Conservation (phyloP, 2,329 filamentous ascomycete genomes). For the Pseudogymnoascus sp. region DNA sequence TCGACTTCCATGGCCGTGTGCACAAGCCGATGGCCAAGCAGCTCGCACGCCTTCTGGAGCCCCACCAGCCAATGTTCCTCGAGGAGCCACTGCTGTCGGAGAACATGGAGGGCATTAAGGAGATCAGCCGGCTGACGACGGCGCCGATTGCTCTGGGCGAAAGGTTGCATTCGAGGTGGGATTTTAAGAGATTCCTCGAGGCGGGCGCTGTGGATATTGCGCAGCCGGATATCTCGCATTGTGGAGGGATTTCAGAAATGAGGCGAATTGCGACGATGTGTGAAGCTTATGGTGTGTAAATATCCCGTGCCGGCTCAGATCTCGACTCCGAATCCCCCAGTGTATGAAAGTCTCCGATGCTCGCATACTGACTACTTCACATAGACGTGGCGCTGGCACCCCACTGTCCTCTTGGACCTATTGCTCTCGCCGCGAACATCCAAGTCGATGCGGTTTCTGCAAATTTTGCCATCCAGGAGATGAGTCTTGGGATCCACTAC, state of each 20-base stretch:
- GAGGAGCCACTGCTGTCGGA: conserved; percentile 68
- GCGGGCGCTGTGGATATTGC: conserved; percentile 61
- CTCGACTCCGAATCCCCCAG: conserved; percentile 2
- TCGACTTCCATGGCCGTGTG: conserved; percentile 72
- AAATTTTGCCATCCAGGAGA: conserved; percentile 70
- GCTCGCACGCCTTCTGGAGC: conserved; percentile 59
- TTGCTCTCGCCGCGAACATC: conserved; percentile 63
- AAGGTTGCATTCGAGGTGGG: conserved; percentile 65
- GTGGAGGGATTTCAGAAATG: conserved; percentile 66
- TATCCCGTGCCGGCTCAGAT: neutral
- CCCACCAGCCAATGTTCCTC: conserved; percentile 65
- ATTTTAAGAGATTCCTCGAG: conserved; percentile 65
- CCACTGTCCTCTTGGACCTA: conserved; percentile 66
- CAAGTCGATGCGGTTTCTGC: conserved; percentile 55
- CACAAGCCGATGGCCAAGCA: conserved; percentile 80
- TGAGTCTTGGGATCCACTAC: conserved; percentile 75
- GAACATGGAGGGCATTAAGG: conserved; percentile 57
- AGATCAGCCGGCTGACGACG: conserved; percentile 48
- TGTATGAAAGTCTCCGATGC: neutral
- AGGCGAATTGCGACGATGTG: conserved; percentile 62
- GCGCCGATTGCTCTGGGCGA: conserved; percentile 67
- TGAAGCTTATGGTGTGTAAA: conserved; percentile 59
- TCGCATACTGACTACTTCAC: neutral
- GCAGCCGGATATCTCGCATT: conserved; percentile 66
- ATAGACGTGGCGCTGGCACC: conserved; percentile 56